Percentiles rank a stretch among this genome's conserved stretches.
These are phyloP conservation scores for Candida sphagnicola DNA, from an alignment of 805 yeast genomes.

Conservation along the genomic window DNA sequence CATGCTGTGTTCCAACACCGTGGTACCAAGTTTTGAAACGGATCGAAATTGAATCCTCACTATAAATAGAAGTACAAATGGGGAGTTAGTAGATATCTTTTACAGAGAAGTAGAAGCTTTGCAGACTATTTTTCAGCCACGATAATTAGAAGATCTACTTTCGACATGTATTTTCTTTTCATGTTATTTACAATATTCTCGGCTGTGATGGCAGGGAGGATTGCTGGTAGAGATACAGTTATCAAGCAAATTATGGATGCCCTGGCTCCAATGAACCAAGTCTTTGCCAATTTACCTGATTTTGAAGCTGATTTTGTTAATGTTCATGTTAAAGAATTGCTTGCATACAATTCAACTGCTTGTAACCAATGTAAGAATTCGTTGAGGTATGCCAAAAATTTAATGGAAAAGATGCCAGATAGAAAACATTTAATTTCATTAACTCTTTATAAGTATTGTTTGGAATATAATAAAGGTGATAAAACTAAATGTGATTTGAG, in stretches of 20 bases:
- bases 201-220: neutral
- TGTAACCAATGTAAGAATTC: constrained; percentile 35
- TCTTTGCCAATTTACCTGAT: constrained; percentile 19
- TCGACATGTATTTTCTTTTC: too few relatives aligned
- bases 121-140: too few relatives aligned
- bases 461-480: constrained; percentile 20
- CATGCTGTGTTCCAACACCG: too few relatives aligned
- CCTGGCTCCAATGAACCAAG: constrained; percentile 14
- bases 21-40: too few relatives aligned
- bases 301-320: constrained; percentile 26
- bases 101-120: too few relatives aligned
- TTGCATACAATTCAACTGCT: constrained; percentile 24
- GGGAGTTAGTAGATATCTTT: too few relatives aligned
- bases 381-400: constrained; percentile 23
- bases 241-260: neutral
- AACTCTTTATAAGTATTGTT: constrained; percentile 32
- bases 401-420: constrained; percentile 25
- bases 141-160: too few relatives aligned
- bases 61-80: too few relatives aligned
- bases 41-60: too few relatives aligned
- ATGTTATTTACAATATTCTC: too few relatives aligned
- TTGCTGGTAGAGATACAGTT: neutral
- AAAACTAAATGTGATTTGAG: constrained; percentile 29
- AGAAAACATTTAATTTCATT: constrained; percentile 32
- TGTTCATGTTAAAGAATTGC: constrained; percentile 23